Percentiles rank a stretch among this genome's conserved stretches.
Conservation (phyloP, 164 flowering plant genomes). For the Kalanchoe fedtschenkoi region DNA sequence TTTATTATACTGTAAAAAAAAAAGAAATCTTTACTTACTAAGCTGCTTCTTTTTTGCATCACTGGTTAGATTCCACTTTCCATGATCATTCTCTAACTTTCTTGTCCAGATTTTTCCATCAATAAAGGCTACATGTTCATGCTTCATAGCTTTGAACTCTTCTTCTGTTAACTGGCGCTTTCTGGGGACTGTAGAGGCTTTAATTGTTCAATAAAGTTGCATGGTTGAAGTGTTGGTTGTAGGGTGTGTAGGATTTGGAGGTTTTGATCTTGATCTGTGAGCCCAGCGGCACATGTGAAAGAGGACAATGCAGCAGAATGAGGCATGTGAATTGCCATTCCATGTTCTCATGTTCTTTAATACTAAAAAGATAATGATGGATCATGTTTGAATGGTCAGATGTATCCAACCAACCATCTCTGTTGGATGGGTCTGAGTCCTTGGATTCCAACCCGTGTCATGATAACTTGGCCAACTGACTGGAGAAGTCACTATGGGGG, state of each 20-base stretch:
- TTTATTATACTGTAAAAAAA: conserved; percentile 10
- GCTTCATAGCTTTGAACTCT: too few species aligned
- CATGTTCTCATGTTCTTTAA: conserved; percentile 4
- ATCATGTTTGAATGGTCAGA: background rate
- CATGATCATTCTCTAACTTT: background rate
- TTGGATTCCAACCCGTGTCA: background rate
- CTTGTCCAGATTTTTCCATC: background rate
- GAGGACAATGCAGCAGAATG: conserved; percentile 1
- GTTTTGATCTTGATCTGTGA: too few species aligned
- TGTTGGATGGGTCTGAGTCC: background rate
- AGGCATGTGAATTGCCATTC: conserved; percentile 2
- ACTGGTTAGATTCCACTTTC: background rate
- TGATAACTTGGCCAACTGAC: background rate
- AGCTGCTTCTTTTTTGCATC: conserved; percentile 2
- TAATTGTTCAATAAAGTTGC: too few species aligned
- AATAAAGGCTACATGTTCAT: background rate
- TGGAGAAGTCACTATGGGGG: background rate
- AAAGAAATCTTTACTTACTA: conserved; percentile 6
- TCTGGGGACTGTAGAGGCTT: too few species aligned
- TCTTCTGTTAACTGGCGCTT: too few species aligned
- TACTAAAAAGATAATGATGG: background rate
- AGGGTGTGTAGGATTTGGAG: too few species aligned
- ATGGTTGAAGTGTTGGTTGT: too few species aligned
- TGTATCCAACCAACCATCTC: background rate
- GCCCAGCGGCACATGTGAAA: background rate